Conservation (phyloP, 495 filamentous ascomycete species). For the Talaromyces wortmannii region DNA sequence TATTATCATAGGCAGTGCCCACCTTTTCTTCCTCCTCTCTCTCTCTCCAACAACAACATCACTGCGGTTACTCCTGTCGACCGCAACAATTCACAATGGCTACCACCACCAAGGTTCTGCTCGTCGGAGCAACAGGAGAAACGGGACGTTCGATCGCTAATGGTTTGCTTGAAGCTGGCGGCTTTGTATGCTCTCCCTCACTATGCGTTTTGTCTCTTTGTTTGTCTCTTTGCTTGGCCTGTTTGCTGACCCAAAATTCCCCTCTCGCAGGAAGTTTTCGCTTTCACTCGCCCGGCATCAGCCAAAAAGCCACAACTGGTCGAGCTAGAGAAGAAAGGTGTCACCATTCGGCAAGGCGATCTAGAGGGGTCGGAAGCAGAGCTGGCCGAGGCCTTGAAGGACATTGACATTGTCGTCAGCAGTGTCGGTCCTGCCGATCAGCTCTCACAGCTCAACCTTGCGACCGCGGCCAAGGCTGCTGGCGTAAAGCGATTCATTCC, state of each 20-base stretch:
- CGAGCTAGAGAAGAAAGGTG: constrained; percentile 34
- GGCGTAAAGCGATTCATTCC: constrained; percentile 54
- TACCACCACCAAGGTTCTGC: constrained; percentile 33
- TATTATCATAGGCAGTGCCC: background rate
- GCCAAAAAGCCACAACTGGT: constrained; percentile 37
- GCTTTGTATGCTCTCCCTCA: constrained; percentile 22
- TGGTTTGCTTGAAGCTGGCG: constrained; percentile 31
- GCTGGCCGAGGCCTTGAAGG: constrained; percentile 37
- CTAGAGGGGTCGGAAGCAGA: constrained; percentile 37
- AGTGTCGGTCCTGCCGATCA: constrained; percentile 39
- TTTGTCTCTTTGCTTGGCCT: background rate
- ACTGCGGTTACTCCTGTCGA: background rate
- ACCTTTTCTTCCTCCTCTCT: background rate
- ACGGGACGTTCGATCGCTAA: constrained; percentile 44
- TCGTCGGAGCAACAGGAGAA: constrained; percentile 42
- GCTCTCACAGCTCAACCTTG: constrained; percentile 44
- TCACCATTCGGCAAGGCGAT: constrained; percentile 40
- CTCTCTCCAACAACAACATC: background rate
- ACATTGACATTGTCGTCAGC: constrained; percentile 47
- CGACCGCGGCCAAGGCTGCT: constrained; percentile 46
- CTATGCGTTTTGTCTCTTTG: background rate
- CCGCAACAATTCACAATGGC: background rate
- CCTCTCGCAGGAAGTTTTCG: constrained; percentile 35
- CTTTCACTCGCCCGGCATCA: constrained; percentile 42
- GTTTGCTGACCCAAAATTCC: background rate